Evolutionary conservation across 208 protist genomes (phyloP), one percentile per base, ranked within the genome.

Genomic region (Vickermania spadyakhi): DNA sequence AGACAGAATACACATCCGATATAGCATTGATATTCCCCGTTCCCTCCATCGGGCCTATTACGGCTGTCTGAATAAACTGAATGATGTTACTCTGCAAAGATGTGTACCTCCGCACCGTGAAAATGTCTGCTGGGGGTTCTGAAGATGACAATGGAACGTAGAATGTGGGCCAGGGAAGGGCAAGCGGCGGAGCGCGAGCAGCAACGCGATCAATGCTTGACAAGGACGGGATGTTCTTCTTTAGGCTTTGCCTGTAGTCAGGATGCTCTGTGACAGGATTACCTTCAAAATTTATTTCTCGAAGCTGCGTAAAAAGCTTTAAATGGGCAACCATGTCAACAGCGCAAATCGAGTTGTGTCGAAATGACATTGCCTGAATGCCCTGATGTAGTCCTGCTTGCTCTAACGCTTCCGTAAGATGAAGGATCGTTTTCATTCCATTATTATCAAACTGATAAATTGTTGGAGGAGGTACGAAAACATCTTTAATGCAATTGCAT

Each of bases 141-240:
- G 52, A 11, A 67, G 69, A 30, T 57, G 52, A 4, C 52, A 64
- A n/a, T 2, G 60, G 49, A 30, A 66, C 62, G 42, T 66, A 70
- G 70, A 90, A 84, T 7, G 54, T 62, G 41, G 88, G 88, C 85
- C 88, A 95, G 63, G 83, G 84, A 54, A 95, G 52, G 4, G 52
- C 52, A 21, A 95, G 72, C 28, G 84, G 83, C 18, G 78, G 73
- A 14, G 63, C 76, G 2, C 51, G 45, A n/a, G 91, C 62, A 18
- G 70, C 52, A 23, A 62, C 66, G 14, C 77, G 70, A 51, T 95
- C 85, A 1, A 95, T 67, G 0, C 77, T 77, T 7, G 79, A 58
- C 23, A 95, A 68, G 60, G 66, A 86, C 31, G 88, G 85, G 51
- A 95, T 54, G 13, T 60, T n/a, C 58, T 82, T 81, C 60, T 79